Percentiles rank a stretch among this genome's conserved stretches.
These are phyloP conservation scores for Eutrema heterophyllum DNA, from an alignment of 345 rosid species.

Conservation along the genomic window DNA sequence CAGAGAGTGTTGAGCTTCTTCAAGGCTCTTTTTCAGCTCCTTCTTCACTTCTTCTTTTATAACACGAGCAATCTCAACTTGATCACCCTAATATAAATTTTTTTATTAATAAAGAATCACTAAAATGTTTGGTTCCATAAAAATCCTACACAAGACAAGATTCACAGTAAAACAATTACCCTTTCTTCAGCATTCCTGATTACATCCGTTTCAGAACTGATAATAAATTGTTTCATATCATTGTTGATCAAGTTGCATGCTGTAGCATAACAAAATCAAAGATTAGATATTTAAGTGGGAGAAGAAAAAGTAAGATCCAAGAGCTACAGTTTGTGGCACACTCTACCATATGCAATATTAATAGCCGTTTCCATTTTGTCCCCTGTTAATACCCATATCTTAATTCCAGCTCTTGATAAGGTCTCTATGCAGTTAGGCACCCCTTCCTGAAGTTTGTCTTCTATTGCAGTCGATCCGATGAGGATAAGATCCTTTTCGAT, in stretches of 20 bases:
- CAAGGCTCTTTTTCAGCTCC: slow-evolving; percentile 70
- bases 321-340: not conserved
- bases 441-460: slow-evolving; percentile 99
- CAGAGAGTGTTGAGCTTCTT: slow-evolving; percentile 71
- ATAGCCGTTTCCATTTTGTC: slow-evolving; percentile 99
- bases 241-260: slow-evolving; percentile 98
- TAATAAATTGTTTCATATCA: slow-evolving; percentile 90
- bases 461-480: slow-evolving; percentile 97
- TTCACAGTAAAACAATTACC: slow-evolving; percentile 42
- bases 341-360: slow-evolving; percentile 93
- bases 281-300: slow-evolving; percentile 6
- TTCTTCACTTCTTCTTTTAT: slow-evolving; percentile 82
- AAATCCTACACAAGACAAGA: not conserved
- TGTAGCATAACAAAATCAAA: slow-evolving; percentile 39
- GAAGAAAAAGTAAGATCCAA: slow-evolving; percentile 11
- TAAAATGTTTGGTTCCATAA: not conserved
- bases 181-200: slow-evolving; percentile 86
- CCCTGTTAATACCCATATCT: slow-evolving; percentile 98
- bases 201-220: slow-evolving; percentile 89
- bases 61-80: slow-evolving; percentile 81
- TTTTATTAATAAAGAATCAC: not conserved
- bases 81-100: slow-evolving; percentile 66
- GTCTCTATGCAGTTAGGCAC: slow-evolving; percentile 96
- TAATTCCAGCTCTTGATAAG: slow-evolving; percentile 97
- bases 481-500: slow-evolving; percentile 86